Evolutionary conservation across 305 asterid species (phyloP).

Genomic region (Fraxinus paxiana): DNA sequence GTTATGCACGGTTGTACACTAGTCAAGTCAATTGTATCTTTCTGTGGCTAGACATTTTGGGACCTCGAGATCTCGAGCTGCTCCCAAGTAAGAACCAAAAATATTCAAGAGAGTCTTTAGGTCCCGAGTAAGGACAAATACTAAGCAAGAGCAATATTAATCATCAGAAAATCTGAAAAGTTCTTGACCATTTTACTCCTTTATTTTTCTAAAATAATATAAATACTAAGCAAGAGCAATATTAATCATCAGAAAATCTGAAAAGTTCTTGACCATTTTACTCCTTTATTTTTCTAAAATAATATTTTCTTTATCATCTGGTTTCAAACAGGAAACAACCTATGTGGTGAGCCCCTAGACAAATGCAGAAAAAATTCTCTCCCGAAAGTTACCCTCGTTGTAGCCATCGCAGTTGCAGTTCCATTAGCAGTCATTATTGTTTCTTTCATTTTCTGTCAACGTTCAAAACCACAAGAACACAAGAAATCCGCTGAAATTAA

Average conservation of each 20-base stretch:
- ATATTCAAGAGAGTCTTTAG: not conserved
- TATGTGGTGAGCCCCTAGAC: constrained; percentile 35
- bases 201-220: not conserved
- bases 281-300: not conserved
- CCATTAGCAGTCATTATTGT: constrained; percentile 7
- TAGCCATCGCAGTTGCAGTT: constrained; percentile 7
- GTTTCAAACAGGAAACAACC: constrained; percentile 28
- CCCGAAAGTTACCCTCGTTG: constrained; percentile 17
- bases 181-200: not conserved
- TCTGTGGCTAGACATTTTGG: not conserved
- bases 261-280: not conserved
- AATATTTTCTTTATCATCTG: not conserved
- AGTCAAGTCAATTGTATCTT: not conserved
- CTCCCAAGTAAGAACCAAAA: not conserved
- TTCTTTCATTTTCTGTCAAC: not conserved
- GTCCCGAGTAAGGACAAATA: not conserved
- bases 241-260: not conserved
- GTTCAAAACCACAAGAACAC: constrained; percentile 9
- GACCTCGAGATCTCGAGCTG: not conserved
- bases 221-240: not conserved
- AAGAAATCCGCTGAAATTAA: constrained; percentile 12
- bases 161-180: not conserved
- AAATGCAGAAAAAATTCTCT: constrained; percentile 27
- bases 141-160: not conserved
- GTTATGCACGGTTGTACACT: not conserved